Evolutionary conservation across 768 basidiomycete genomes (phyloP), one percentile per base, ranked within the genome.

Genomic region (Pisolithus albus): DNA sequence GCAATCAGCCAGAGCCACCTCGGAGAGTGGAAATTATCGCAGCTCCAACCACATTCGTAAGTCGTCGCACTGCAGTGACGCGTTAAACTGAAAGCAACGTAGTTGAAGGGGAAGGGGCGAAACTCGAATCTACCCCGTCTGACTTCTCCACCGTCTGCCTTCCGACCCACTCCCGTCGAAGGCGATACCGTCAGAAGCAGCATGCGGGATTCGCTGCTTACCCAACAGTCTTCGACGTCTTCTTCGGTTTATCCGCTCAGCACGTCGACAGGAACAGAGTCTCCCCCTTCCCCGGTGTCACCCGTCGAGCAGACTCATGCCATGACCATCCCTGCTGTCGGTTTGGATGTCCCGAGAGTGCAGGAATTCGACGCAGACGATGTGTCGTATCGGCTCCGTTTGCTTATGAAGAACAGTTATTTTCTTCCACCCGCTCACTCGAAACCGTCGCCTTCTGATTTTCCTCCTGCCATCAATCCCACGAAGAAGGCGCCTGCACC

Each of bases 401-500:
- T 92, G 49, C 79, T 92, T 38, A 84, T 92, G 49, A 87, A 85
- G 65, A 92, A 92, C 68, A 91, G 77, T 61, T 92, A 92, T 64
- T 92, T 88, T 62, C 81, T 92, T 36, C 90, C 90, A 4, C 91
- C 90, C 9, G 89, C 90, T 0, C 90, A 92, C 61, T 77, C 82
- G 39, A 92, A 92, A 61, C 90, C 90, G 2, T 80, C 79, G 9
- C 78, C 82, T 2, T 74, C 83, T 24, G 81, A 86, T 47, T 79
- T 90, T 53, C 76, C 79, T 16, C 65, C 73, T 2, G 63, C 63
- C 39, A 44, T 61, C 4, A 34, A 44, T 44, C 52, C 52, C 41
- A 55, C 71, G 28, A 70, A 74, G 52, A 86, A 81, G 64, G 74
- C 73, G 45, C 60, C 72, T 1, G 56, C 69, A 63, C 79, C 65